Base-by-base conservation (phyloP, 2,329 filamentous ascomycete species). In the Emmonsiellopsis sp. region DNA sequence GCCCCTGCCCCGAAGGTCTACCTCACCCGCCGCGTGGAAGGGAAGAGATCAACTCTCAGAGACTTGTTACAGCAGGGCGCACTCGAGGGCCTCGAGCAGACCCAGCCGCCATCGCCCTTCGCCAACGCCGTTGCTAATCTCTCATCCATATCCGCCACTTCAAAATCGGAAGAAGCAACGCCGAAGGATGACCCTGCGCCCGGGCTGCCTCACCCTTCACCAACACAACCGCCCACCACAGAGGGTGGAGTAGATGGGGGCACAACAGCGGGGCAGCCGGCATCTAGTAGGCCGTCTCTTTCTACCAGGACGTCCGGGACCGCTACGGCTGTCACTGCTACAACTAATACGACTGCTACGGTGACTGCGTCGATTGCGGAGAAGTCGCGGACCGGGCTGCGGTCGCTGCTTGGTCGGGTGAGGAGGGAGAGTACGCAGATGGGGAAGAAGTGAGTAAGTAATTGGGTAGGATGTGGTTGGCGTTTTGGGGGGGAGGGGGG, bases 1-100 rank as follows among this genome's bases (percentile, higher is more conserved):
- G 72, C 75, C 53, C 67, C 71, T 31, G 63, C 67, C 36, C 75
- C 83, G 1, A 83, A 77, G 14, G 74, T 87, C 13, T 86, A 85
- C 60, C 64, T 79, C 27, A 80, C 71, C 1, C 68, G 77, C 33
- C 68, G 77, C 17, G 74, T 80, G 5, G 76, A 79, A 53, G 68
- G 65, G 2, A 70, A 65, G 57, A 62, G 64, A 49, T 64, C 59
- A 9, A 55, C 53, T 31, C 33, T 62, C 8, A 43, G 54, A 2
- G 55, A 68, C 7, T 60, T 72, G 34, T 57, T 67, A 61, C 63
- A 62, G 42, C 58, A 68, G 42, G 62, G 32, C 11, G 42, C 45
- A 6, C 3, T 10, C 11, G 34, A 40, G 13, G 17, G 3, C n/a
- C 5, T 32, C 6, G 4, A 27, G 3, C 21, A 27, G 21, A 5